phyloP scores from a whole-genome alignment of 1,284 basidiomycete genomes.

The Wolfiporia cocos region DNA sequence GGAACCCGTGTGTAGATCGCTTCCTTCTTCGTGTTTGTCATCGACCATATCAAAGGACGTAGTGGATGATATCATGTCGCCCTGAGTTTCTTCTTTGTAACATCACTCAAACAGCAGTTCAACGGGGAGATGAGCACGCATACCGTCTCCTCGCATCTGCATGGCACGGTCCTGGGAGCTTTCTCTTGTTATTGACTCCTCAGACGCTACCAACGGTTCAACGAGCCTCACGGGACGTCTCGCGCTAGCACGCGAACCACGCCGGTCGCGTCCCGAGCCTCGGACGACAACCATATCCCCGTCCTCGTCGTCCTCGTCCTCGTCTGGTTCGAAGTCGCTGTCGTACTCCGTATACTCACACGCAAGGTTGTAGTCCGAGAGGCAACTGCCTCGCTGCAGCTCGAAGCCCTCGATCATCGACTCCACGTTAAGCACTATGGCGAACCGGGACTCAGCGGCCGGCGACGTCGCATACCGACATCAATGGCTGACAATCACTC shows the following conservation, averaged over 20 bases:
- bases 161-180: too few relatives aligned
- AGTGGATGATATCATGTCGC: conserved; percentile 5
- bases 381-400: conserved; percentile 1
- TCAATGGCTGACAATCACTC: neutral
- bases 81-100: too few relatives aligned
- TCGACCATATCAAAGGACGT: conserved; percentile 5
- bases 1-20: conserved; percentile 1
- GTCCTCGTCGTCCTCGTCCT: conserved; percentile 8
- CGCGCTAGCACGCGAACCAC: too few relatives aligned
- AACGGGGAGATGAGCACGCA: too few relatives aligned
- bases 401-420: conserved; percentile 6
- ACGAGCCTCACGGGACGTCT: too few relatives aligned
- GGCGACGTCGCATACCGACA: neutral
- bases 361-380: conserved; percentile 5
- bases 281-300: conserved; percentile 7
- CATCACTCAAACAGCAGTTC: too few relatives aligned
- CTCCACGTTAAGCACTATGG: conserved; percentile 3
- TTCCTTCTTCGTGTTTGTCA: conserved; percentile 1
- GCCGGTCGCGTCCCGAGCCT: too few relatives aligned
- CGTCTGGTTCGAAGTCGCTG: conserved; percentile 14
- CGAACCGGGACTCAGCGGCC: neutral
- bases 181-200: too few relatives aligned
- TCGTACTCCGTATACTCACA: conserved; percentile 6
- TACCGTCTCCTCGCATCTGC: too few relatives aligned
- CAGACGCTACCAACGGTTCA: too few relatives aligned